Evolutionary conservation across 2,329 filamentous ascomycete genomes (phyloP), one percentile per base, ranked within the genome.

Genomic region (Microdochium trichocladiopsis): DNA sequence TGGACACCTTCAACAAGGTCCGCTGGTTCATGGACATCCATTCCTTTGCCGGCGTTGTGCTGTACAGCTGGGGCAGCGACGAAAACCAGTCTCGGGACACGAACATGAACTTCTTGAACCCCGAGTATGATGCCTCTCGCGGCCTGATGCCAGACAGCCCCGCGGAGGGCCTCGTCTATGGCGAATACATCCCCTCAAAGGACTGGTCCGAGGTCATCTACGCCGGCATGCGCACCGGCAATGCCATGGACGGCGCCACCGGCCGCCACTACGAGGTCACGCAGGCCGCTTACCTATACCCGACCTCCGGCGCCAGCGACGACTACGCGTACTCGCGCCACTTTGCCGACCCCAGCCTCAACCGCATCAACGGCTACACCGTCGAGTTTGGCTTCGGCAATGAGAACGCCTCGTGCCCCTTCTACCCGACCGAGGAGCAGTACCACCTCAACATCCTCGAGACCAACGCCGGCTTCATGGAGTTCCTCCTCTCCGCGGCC

Each of bases 331-430:
- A 73, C 54, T 69, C 68, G 1, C 62, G 70, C n/a, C 72, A 74
- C 63, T 72, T 77, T 49, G 58, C 58, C 2, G 61, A 72, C 52
- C 52, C 61, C 0, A 60, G 52, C 2, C 60, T 63, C 37, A 71
- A 67, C 25, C 90, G 88, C 83, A 99, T 93, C 59, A 96, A 82
- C 1, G 94, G 94, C 69, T 97, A 94, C 11, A 99, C 94, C 93
- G 99, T 99, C 25, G 99, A 78, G 68, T 97, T 96, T 2, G 94
- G 94, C 0, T 68, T 66, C 49, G 63, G 60, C 5, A 71, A 70
- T 53, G 51, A 56, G 9, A 54, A 55, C 25, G 63, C 60, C 2
- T 62, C 60, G 2, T 69, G 70, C 49, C 67, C 69, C 0, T 79
- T 79, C 54, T 79, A 79, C 55, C 75, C 75, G 0, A 71, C 69